These are phyloP conservation scores for Wallacemonas rigidus DNA, from an alignment of 208 protist genomes.

Conservation along the genomic window DNA sequence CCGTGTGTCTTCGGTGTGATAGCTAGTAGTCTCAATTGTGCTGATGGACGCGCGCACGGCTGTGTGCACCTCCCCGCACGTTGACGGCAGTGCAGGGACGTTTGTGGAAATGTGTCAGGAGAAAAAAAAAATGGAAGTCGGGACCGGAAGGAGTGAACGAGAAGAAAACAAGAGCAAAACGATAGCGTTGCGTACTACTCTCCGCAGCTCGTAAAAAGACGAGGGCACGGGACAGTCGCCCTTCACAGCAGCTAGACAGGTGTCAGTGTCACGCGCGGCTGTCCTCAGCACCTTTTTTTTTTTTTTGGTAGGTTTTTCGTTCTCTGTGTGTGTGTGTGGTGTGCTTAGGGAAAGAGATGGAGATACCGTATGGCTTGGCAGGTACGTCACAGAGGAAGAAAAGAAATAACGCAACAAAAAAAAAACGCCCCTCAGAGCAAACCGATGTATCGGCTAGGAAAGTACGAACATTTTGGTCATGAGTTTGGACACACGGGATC, in stretches of 20 bases:
- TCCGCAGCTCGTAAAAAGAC: too few relatives aligned
- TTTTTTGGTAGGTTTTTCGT: neutral
- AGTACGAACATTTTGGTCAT: constrained; percentile 73
- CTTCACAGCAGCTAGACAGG: too few relatives aligned
- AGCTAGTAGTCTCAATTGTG: neutral
- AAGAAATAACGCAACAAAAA: constrained; percentile 15
- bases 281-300: neutral
- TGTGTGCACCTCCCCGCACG: neutral
- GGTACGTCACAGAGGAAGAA: neutral
- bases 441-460: neutral
- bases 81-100: too few relatives aligned
- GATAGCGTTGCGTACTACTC: too few relatives aligned
- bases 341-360: neutral
- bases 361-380: too few relatives aligned
- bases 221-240: too few relatives aligned
- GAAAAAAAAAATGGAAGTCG: constrained; percentile 12
- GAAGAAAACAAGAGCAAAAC: neutral
- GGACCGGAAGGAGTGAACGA: neutral
- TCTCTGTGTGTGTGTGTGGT: constrained; percentile 4
- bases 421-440: neutral
- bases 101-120: too few relatives aligned
- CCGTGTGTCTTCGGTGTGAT: constrained; percentile 1
- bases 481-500: constrained; percentile 51
- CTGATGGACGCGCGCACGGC: constrained; percentile 1
- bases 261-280: too few relatives aligned